These are phyloP conservation scores for Candida krabiensis DNA, from an alignment of 805 yeast species.

Conservation along the genomic window DNA sequence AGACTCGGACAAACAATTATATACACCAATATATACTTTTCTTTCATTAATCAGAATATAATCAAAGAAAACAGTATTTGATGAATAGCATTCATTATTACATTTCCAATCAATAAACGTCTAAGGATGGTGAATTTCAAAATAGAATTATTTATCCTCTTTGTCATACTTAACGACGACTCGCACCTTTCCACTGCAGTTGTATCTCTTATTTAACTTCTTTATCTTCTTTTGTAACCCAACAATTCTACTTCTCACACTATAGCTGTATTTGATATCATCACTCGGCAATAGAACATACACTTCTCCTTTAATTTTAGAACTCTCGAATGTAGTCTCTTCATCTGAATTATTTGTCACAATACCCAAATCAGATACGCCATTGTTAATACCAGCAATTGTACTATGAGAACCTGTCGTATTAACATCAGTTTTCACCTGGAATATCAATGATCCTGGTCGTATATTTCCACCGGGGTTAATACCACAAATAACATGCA, in stretches of 20 bases:
- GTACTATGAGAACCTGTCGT: conserved; percentile 6
- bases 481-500: conserved; percentile 78
- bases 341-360: conserved; percentile 23
- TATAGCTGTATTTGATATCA: conserved; percentile 58
- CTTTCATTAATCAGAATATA: no score
- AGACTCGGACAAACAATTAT: no score
- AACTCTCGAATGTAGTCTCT: conserved; percentile 25
- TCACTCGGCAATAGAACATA: conserved; percentile 42
- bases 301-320: conserved; percentile 27
- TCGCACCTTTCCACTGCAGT: conserved; percentile 48
- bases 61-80: no score
- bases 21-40: no score
- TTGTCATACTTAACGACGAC: conserved; percentile 46
- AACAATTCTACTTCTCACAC: conserved; percentile 57
- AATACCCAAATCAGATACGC: conserved; percentile 16
- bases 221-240: conserved; percentile 61
- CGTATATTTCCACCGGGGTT: conserved; percentile 80
- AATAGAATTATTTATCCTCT: conserved; percentile 5
- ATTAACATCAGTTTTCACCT: conserved; percentile 28
- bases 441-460: conserved; percentile 54
- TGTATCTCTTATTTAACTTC: conserved; percentile 47
- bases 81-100: no score
- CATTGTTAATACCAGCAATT: conserved; percentile 8
- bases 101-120: no score
- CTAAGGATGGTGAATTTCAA: no score